These are phyloP conservation scores for Colletotrichum spinosum DNA, from an alignment of 2,329 filamentous ascomycete species.

Conservation along the genomic window DNA sequence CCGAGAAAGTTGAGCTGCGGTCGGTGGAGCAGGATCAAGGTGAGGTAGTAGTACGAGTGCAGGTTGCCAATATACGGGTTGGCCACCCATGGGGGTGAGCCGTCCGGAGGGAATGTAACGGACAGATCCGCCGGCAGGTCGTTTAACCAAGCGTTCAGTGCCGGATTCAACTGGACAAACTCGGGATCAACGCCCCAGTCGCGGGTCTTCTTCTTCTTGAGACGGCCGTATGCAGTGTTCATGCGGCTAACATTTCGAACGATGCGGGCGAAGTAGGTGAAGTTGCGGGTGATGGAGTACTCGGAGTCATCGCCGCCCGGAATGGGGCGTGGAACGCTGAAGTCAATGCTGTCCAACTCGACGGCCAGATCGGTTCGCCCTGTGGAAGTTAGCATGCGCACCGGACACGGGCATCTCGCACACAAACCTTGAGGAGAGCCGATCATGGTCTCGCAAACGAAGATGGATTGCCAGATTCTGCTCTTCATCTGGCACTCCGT, in stretches of 20 bases:
- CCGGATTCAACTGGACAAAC: conserved; percentile 82
- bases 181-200: conserved; percentile 91
- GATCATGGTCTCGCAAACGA: conserved; percentile 91
- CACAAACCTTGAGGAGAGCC: conserved; percentile 87
- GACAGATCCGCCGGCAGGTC: conserved; percentile 84
- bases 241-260: conserved; percentile 83
- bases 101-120: conserved; percentile 81
- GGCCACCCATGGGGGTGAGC: conserved; percentile 84
- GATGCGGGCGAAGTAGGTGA: conserved; percentile 81
- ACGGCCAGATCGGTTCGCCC: conserved; percentile 84
- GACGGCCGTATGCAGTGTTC: conserved; percentile 77
- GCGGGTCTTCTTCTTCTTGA: conserved; percentile 75
- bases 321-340: conserved; percentile 72
- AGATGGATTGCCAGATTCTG: conserved; percentile 89
- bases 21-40: conserved; percentile 86
- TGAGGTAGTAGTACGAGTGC: conserved; percentile 89
- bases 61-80: conserved; percentile 91
- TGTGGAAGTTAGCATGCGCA: conserved; percentile 46
- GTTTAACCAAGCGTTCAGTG: conserved; percentile 80
- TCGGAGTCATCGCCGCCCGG: conserved; percentile 80
- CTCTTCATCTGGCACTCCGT: conserved; percentile 87
- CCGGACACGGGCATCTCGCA: not conserved
- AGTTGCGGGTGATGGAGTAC: conserved; percentile 83
- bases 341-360: conserved; percentile 80
- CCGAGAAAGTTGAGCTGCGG: conserved; percentile 86